These are phyloP conservation scores for Ophiostoma perfectum DNA, from an alignment of 2,329 filamentous ascomycete species.

Conservation along the genomic window DNA sequence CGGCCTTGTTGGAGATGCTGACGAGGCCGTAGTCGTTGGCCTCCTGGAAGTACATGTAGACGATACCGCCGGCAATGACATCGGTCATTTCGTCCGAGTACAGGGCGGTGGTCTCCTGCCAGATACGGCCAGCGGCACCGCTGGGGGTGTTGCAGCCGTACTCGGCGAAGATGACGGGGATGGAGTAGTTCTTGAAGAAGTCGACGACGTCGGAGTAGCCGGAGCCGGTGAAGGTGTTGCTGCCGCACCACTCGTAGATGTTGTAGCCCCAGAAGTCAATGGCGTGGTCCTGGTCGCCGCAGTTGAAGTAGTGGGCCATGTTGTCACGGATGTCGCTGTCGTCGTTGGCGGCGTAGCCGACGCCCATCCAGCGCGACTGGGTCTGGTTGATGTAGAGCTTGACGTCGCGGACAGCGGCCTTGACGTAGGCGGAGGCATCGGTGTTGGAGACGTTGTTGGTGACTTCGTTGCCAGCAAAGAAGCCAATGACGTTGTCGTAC, in stretches of 20 bases:
- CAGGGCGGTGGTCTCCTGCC: conserved; percentile 77
- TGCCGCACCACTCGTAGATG: conserved; percentile 98
- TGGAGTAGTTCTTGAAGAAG: conserved; percentile 83
- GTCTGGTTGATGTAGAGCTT: conserved; percentile 87
- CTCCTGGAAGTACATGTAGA: conserved; percentile 98
- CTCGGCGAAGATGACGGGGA: conserved; percentile 97
- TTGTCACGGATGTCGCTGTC: conserved; percentile 74
- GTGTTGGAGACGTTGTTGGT: conserved; percentile 88
- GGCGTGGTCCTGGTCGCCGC: conserved; percentile 57
- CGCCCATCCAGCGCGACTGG: conserved; percentile 71
- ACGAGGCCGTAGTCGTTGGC: conserved; percentile 83
- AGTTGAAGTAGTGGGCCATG: conserved; percentile 93
- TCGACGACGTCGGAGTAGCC: conserved; percentile 77
- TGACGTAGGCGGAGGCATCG: conserved; percentile 84
- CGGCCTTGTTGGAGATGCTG: conserved; percentile 49
- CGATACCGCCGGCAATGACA: conserved; percentile 92
- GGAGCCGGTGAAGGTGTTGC: conserved; percentile 69
- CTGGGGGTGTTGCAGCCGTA: conserved; percentile 81
- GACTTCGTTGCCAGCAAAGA: conserved; percentile 98
- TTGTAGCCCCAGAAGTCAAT: conserved; percentile 99
- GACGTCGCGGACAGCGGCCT: conserved; percentile 92
- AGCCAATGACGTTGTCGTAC: conserved; percentile 90
- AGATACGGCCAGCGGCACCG: conserved; percentile 63
- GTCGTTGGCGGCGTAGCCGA: conserved; percentile 95
- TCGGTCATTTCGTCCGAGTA: conserved; percentile 74